Conservation (phyloP, 805 yeast genomes). For the Sungouiozyma intestinalis region DNA sequence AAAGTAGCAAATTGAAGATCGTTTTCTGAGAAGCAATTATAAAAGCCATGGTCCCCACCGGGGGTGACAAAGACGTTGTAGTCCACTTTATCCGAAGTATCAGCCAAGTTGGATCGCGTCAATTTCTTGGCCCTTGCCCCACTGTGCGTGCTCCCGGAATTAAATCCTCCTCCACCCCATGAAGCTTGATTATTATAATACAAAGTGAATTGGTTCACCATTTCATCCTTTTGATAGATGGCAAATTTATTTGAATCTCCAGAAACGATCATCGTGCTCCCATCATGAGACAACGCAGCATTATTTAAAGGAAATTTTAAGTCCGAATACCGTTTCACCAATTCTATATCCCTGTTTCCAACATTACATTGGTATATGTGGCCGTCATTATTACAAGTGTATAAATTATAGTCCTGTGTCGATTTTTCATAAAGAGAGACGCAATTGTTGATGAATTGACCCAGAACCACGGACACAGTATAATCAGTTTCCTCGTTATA, state of each 20-base stretch:
- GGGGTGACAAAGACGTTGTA: slow-evolving; percentile 37
- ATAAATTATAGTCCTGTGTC: slow-evolving; percentile 40
- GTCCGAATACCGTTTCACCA: slow-evolving; percentile 34
- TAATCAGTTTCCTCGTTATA: slow-evolving; percentile 40
- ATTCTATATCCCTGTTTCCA: slow-evolving; percentile 35
- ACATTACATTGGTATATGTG: slow-evolving; percentile 57
- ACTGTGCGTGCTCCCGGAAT: no score
- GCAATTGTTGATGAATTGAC: slow-evolving; percentile 76
- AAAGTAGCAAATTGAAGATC: slow-evolving; percentile 67
- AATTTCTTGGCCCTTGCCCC: slow-evolving; percentile 19
- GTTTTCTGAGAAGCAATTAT: slow-evolving; percentile 67
- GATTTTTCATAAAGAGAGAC: slow-evolving; percentile 44
- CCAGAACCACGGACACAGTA: slow-evolving; percentile 46
- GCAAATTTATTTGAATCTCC: slow-evolving; percentile 71
- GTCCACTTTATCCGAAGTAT: slow-evolving; percentile 12
- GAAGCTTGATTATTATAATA: slow-evolving; percentile 18
- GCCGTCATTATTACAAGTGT: slow-evolving; percentile 78
- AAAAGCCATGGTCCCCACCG: slow-evolving; percentile 69
- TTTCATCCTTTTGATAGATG: slow-evolving; percentile 33
- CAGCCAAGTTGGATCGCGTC: slow-evolving; percentile 24
- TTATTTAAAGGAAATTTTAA: slow-evolving; percentile 66
- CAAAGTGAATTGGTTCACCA: slow-evolving; percentile 20
- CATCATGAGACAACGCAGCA: slow-evolving; percentile 57
- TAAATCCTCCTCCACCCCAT: slow-evolving; percentile 14
- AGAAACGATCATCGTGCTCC: slow-evolving; percentile 47